Base-by-base conservation (phyloP, 176 grass and related monocot genomes). In the Puya raimondii region DNA sequence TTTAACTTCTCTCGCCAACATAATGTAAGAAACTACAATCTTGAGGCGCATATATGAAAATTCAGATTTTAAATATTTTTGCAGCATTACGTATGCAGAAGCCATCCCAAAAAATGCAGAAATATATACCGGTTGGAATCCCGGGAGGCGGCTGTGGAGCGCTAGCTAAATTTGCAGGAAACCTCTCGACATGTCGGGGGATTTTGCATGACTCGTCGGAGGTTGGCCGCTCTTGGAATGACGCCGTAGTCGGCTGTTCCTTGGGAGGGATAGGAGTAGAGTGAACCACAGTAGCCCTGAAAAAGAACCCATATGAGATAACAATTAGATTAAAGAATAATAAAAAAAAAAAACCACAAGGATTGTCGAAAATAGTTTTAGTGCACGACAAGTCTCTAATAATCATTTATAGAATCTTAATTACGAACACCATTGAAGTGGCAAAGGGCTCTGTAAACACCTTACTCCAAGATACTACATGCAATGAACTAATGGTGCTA, bases 241-340 rank as follows among this genome's bases (percentile, higher is more conserved):
- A 14, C 20, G 59, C 76, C 23, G 69, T 53, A 65, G 70, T 64
- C 10, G 81, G 58, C 64, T 92, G 89, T 80, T 96, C 93, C 63
- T 86, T 93, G 22, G 70, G 75, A 69, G 85, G 69, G 63, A 99
- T 66, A 57, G 84, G 81, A 80, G 70, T 66, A 49, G 94, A 88
- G 57, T 99, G 87, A 76, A 99, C 84, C 68, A 99, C 42, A 26
- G 94, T 99, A 78, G 94, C 88, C 85, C 94, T 99, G 75, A 16
- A 76, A 72, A 66, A 74, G 58, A 25, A 49, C 64, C 33, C 5
- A 42, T 7, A 42, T 0, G 33, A 42, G 33, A 42, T 7, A 42
- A 42, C 33, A 42, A 42, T 7, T 42, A 78, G 14, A 3, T 23
- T 27, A 12, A 80, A 14, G 22, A 12, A 76, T 64, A 90, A 4